phyloP scores from a whole-genome alignment of 805 yeast species.

The Zygotorulaspora danielsina region DNA sequence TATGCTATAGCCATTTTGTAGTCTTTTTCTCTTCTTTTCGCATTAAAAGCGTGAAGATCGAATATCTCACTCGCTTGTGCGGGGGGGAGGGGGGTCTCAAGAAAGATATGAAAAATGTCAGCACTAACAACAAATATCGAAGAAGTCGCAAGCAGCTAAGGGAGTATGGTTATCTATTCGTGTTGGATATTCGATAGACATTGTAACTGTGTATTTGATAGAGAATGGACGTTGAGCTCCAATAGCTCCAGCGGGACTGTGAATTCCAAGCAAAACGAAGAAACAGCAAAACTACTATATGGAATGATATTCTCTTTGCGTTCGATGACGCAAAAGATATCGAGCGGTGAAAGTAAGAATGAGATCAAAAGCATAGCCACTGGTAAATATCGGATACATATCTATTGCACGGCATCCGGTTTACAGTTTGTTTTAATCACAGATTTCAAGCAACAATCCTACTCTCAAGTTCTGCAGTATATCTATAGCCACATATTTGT shows the following conservation, averaged over 20 bases:
- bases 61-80: too few species aligned
- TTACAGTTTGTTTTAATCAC: slow-evolving; percentile 70
- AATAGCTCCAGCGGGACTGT: slow-evolving; percentile 37
- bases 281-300: slow-evolving; percentile 74
- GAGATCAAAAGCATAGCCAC: slow-evolving; percentile 49
- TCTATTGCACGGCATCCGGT: slow-evolving; percentile 73
- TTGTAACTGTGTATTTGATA: slow-evolving; percentile 78
- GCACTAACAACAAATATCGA: too few species aligned
- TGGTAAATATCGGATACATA: slow-evolving; percentile 73
- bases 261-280: slow-evolving; percentile 57
- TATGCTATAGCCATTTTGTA: too few species aligned
- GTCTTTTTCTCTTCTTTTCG: neutral
- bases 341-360: slow-evolving; percentile 30
- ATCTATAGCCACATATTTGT: slow-evolving; percentile 34
- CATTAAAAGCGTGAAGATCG: too few species aligned
- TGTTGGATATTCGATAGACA: slow-evolving; percentile 91
- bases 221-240: slow-evolving; percentile 57
- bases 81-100: too few species aligned
- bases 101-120: too few species aligned
- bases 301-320: slow-evolving; percentile 80
- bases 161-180: slow-evolving; percentile 61
- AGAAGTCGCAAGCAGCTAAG: too few species aligned
- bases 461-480: slow-evolving; percentile 29
- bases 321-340: slow-evolving; percentile 60
- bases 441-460: slow-evolving; percentile 43